phyloP scores from a whole-genome alignment of 2,329 filamentous ascomycete genomes.

The Phoma sp. region DNA sequence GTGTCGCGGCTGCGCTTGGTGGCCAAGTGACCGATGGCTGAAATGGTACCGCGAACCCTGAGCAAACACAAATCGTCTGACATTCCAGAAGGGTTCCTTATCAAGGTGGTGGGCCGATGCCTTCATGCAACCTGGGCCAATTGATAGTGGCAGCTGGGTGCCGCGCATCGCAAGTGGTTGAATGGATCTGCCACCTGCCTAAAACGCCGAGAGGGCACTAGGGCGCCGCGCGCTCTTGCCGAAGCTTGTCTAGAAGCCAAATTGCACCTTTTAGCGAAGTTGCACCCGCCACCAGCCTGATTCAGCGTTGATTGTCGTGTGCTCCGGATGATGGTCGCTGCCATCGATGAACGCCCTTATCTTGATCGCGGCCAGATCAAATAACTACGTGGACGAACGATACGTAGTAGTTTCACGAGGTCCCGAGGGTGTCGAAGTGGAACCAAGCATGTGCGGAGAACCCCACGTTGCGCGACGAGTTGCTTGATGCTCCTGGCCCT shows the following conservation, averaged over 20 bases:
- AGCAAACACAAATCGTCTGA: not conserved
- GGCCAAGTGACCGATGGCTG: not conserved
- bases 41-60: not conserved
- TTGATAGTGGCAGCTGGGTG: slow-evolving; percentile 12
- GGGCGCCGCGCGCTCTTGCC: slow-evolving; percentile 10
- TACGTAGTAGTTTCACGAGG: not conserved
- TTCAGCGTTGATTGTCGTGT: slow-evolving; percentile 3
- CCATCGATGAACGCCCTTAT: not conserved
- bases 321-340: not conserved
- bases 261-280: slow-evolving; percentile 17
- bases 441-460: slow-evolving; percentile 11
- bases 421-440: slow-evolving; percentile 1
- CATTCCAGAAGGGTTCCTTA: slow-evolving; percentile 23
- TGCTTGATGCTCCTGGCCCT: slow-evolving; percentile 22
- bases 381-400: not conserved
- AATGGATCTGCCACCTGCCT: slow-evolving; percentile 10
- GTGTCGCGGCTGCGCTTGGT: not conserved
- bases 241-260: slow-evolving; percentile 30
- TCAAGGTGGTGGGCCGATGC: slow-evolving; percentile 13
- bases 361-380: not conserved
- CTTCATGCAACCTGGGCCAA: slow-evolving; percentile 10
- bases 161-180: slow-evolving; percentile 11
- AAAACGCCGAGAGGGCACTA: slow-evolving; percentile 12
- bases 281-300: slow-evolving; percentile 2
- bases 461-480: slow-evolving; percentile 30